These are phyloP conservation scores for Psilocybe azurescens DNA, from an alignment of 768 basidiomycete species.

Conservation along the genomic window DNA sequence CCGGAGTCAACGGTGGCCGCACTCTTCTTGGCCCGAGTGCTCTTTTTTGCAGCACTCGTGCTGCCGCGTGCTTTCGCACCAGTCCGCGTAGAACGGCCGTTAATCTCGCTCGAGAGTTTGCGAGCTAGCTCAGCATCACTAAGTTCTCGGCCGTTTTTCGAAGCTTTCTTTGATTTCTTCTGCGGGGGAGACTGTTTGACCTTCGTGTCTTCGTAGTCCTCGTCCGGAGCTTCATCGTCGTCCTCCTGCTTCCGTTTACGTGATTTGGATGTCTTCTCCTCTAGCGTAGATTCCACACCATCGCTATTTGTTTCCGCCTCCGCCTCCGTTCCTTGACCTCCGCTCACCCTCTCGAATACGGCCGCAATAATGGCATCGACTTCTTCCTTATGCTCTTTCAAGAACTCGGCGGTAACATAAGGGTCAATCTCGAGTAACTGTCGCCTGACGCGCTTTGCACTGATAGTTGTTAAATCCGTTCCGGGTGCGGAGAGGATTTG, in stretches of 20 bases:
- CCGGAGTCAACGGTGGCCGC: conserved; percentile 58
- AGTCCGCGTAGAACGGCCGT: conserved; percentile 61
- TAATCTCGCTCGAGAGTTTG: conserved; percentile 72
- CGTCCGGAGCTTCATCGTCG: conserved; percentile 35
- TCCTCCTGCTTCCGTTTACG: conserved; percentile 45
- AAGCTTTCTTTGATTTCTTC: conserved; percentile 56
- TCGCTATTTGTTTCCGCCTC: conserved; percentile 35
- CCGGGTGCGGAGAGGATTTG: conserved; percentile 78
- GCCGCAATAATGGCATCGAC: conserved; percentile 72
- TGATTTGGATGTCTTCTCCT: conserved; percentile 29
- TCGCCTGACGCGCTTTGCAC: conserved; percentile 88
- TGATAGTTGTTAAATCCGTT: conserved; percentile 79
- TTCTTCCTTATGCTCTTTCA: conserved; percentile 70
- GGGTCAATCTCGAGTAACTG: conserved; percentile 61
- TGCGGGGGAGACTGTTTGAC: conserved; percentile 39
- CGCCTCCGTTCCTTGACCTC: conserved; percentile 33
- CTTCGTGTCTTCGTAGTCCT: conserved; percentile 36
- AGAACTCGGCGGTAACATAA: conserved; percentile 56
- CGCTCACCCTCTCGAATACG: conserved; percentile 67
- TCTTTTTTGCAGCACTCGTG: conserved; percentile 48
- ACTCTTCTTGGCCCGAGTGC: conserved; percentile 55
- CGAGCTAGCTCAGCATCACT: conserved; percentile 76
- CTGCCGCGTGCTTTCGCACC: conserved; percentile 40
- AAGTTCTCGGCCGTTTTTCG: conserved; percentile 54
- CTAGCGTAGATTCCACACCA: conserved; percentile 27